A percentile compares a stretch with the other conserved stretches of the same genome.
These are phyloP conservation scores for Psilocybe sp. DNA, from an alignment of 768 basidiomycete species.

Conservation along the genomic window DNA sequence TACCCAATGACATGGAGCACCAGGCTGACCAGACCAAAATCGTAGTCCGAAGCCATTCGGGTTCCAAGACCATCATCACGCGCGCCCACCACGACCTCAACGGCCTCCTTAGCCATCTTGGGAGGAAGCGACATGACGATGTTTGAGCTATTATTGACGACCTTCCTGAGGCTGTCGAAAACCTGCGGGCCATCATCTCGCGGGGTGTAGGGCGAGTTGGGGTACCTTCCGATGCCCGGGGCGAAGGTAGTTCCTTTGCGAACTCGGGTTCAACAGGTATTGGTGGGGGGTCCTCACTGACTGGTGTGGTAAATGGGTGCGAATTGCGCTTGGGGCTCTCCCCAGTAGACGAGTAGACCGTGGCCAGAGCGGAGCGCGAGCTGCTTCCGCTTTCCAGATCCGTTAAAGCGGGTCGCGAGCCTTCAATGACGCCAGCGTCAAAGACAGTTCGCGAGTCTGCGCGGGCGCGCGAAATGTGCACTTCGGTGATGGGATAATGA, in stretches of 20 bases:
- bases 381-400: constrained; percentile 3
- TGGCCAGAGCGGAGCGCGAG: constrained; percentile 13
- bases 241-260: no score
- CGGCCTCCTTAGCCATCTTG: constrained; percentile 54
- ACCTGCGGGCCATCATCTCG: constrained; percentile 7
- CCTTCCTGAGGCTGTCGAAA: constrained; percentile 21
- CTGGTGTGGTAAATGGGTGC: constrained; percentile 25
- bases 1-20: constrained; percentile 76
- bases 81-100: constrained; percentile 69
- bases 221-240: no score
- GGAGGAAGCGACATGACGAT: constrained; percentile 42
- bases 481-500: constrained; percentile 17
- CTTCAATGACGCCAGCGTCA: constrained; percentile 28
- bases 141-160: constrained; percentile 44
- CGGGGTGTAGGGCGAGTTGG: no score
- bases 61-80: constrained; percentile 65
- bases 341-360: constrained; percentile 34
- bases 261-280: not conserved
- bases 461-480: constrained; percentile 12
- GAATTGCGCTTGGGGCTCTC: constrained; percentile 26
- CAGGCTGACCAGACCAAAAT: constrained; percentile 77
- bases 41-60: constrained; percentile 77
- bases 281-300: constrained; percentile 7
- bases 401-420: not conserved
- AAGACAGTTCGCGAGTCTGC: constrained; percentile 31